These are phyloP conservation scores for Dactylellina drechsleri DNA, from an alignment of 2,329 filamentous ascomycete species.

Conservation along the genomic window DNA sequence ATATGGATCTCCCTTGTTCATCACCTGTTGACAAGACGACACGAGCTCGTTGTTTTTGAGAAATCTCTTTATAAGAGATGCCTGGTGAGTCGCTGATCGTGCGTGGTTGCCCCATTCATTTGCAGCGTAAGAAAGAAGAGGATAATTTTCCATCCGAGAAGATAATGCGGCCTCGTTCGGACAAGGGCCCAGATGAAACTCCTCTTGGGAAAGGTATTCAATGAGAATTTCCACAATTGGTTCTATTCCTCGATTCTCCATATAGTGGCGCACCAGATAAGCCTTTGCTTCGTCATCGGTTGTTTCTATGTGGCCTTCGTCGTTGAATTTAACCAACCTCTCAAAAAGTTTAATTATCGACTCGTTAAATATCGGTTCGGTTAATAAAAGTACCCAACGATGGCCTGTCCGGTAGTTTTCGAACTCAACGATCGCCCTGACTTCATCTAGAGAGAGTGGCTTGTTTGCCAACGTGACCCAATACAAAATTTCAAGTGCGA, in stretches of 20 bases:
- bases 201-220: conserved; percentile 3
- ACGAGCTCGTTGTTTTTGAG: conserved; percentile 7
- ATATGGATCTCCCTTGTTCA: background rate
- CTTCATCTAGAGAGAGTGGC: background rate
- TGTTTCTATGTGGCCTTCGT: too few relatives aligned
- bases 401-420: background rate
- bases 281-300: background rate
- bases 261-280: background rate
- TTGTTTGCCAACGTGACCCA: background rate
- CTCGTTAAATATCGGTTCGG: too few relatives aligned
- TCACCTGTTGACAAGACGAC: background rate
- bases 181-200: background rate
- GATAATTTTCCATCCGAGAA: background rate
- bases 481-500: background rate
- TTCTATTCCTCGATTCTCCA: background rate
- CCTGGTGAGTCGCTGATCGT: too few relatives aligned
- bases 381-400: too few relatives aligned
- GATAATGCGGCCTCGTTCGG: background rate
- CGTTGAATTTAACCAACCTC: too few relatives aligned
- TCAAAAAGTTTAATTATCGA: background rate
- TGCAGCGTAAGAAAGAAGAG: conserved; percentile 20
- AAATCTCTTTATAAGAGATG: background rate
- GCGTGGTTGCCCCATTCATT: conserved; percentile 14
- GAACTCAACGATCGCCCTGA: background rate
- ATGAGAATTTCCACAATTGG: too few relatives aligned